Base-by-base conservation (phyloP, 768 basidiomycete genomes). In the Tulasnella sp. region DNA sequence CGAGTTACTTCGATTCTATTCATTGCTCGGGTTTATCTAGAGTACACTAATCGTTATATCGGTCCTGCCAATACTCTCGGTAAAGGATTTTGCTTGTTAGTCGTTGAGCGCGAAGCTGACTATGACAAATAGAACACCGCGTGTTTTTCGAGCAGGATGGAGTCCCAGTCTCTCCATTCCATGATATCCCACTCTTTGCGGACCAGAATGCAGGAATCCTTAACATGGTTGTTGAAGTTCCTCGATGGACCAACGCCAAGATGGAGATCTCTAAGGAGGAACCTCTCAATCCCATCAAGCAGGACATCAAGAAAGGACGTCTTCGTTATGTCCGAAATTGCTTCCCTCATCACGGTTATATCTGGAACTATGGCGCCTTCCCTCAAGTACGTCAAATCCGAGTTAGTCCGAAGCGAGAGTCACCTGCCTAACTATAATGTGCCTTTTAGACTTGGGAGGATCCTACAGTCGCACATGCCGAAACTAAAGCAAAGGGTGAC, bases 281-380 rank as follows among this genome's bases (percentile, higher is more conserved):
- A 67, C 48, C 78, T n/a, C 89, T 98, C 79, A 99, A 99, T 72
- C 95, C 95, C 62, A 96, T 99, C 83, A 93, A 95, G 68, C 95
- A 99, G 72, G 93, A 98, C 67, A 82, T 86, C 67, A 98, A 95
- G 73, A 90, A 88, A 70, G 89, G 89, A 62, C 87, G 84, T 63
- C 71, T 98, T 67, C 86, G 95, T 61, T 98, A 75, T 69, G 95
- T 99, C 59, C 83, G 95, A 70, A 98, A 98, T 77, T 98, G 95
- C 70, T 99, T 99, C 85, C 95, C 95, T 60, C 95, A 99, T 74
- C 92, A 98, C 65, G 93, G 95, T 32, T 92, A 96, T 75, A 91
- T 99, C 74, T 99, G 95, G 95, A 99, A 99, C 76, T 99, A 99
- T 64, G 93, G 93, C 62, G 91, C 92, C 54, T 95, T 99, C 79